Evolutionary conservation across 2,329 filamentous ascomycete species (phyloP).

Genomic region (Aspergillus tubingensis): DNA sequence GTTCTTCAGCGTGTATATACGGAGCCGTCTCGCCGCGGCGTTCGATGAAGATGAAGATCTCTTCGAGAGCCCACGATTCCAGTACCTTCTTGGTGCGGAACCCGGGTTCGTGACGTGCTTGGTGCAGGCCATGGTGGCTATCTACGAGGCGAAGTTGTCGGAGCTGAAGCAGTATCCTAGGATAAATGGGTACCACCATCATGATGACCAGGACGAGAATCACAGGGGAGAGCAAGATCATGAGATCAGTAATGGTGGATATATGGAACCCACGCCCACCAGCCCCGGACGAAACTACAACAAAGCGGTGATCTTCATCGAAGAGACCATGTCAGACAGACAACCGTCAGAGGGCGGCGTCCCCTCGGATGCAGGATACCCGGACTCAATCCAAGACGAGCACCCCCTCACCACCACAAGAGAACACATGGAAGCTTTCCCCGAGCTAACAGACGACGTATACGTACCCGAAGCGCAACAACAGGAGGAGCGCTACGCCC

Average conservation of each 20-base stretch:
- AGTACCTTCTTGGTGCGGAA: slow-evolving; percentile 4
- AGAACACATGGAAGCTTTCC: neutral
- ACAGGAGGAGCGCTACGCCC: neutral
- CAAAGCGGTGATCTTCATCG: neutral
- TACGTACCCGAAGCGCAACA: neutral
- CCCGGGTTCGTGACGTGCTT: neutral
- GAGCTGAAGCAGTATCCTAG: neutral
- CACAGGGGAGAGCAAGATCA: too few relatives aligned
- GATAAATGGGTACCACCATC: neutral
- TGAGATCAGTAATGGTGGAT: neutral
- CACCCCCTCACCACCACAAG: neutral
- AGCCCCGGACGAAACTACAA: neutral
- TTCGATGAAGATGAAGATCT: slow-evolving; percentile 5
- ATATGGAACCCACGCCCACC: neutral
- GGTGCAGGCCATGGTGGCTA: slow-evolving; percentile 5
- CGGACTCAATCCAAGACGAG: neutral
- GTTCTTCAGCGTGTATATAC: neutral
- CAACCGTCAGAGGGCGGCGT: neutral
- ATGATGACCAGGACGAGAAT: neutral
- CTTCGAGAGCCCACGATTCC: slow-evolving; percentile 5
- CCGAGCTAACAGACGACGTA: neutral
- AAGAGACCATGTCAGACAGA: neutral
- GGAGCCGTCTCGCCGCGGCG: neutral
- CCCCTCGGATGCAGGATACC: neutral
- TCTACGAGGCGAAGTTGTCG: slow-evolving; percentile 1